Percentiles rank a stretch among this genome's conserved stretches.
Conservation (phyloP, 495 filamentous ascomycete genomes). For the Glutinoglossum americanum region DNA sequence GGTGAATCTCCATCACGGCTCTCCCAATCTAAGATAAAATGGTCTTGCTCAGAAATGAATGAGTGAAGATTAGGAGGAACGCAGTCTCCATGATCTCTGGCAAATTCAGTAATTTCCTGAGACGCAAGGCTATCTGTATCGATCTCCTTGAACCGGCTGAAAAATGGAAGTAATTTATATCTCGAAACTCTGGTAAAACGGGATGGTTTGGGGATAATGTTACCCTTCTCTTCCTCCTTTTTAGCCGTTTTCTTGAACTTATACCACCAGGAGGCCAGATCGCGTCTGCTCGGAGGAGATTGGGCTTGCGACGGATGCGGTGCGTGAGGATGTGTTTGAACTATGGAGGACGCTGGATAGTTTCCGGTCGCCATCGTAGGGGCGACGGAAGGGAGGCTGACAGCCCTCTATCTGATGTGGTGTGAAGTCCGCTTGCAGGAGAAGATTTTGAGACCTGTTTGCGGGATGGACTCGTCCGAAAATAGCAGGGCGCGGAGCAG, state of each 20-base stretch:
- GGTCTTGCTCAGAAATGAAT: background rate
- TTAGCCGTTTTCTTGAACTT: slow-evolving; percentile 55
- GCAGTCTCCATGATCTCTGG: slow-evolving; percentile 4
- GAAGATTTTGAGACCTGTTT: background rate
- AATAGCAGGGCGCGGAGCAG: background rate
- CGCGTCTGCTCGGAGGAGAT: slow-evolving; percentile 53
- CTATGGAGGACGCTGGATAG: background rate
- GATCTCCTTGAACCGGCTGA: slow-evolving; percentile 1
- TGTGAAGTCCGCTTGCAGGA: background rate
- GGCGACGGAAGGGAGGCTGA: background rate
- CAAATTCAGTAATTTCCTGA: background rate
- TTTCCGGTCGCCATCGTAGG: background rate
- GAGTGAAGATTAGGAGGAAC: background rate
- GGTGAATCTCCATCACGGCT: background rate
- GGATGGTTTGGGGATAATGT: background rate
- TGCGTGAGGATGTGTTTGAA: background rate
- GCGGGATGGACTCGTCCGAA: background rate
- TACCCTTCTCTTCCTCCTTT: slow-evolving; percentile 64
- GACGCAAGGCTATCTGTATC: slow-evolving; percentile 3
- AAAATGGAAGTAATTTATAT: slow-evolving; percentile 10
- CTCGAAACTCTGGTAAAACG: background rate
- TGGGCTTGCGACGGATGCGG: slow-evolving; percentile 4
- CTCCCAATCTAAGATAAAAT: background rate
- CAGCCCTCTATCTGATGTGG: background rate
- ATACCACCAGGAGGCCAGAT: slow-evolving; percentile 83